A percentile compares a stretch with the other conserved stretches of the same genome.
phyloP scores from a whole-genome alignment of 2,329 filamentous ascomycete species.

The Coniochaeta sp. region DNA sequence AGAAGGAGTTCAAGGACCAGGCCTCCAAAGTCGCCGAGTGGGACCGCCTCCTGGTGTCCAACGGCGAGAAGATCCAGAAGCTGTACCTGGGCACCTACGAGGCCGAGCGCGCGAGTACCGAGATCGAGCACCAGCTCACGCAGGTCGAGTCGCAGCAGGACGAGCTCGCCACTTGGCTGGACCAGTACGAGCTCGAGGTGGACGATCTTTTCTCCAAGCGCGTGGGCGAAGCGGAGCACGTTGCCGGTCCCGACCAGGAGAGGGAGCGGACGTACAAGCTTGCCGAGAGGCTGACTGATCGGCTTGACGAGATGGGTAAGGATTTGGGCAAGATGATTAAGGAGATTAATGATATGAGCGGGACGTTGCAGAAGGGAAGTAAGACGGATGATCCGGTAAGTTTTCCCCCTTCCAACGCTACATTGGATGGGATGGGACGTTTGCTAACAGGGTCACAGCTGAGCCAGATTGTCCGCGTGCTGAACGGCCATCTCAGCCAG shows the following conservation, averaged over 20 bases:
- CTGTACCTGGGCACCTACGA: slow-evolving; percentile 89
- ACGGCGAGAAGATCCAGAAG: slow-evolving; percentile 90
- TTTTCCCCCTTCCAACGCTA: not conserved
- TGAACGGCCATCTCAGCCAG: slow-evolving; percentile 88
- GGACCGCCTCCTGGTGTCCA: slow-evolving; percentile 89
- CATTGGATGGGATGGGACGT: slow-evolving; percentile 6
- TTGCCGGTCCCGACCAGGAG: slow-evolving; percentile 89
- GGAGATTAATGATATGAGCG: slow-evolving; percentile 92
- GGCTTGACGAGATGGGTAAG: slow-evolving; percentile 87
- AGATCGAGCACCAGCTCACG: slow-evolving; percentile 86
- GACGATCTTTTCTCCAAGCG: slow-evolving; percentile 81
- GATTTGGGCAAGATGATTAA: slow-evolving; percentile 95
- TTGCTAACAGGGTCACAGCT: slow-evolving; percentile 45
- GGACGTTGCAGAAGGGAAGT: slow-evolving; percentile 78
- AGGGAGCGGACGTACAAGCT: slow-evolving; percentile 93
- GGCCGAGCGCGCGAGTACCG: slow-evolving; percentile 83
- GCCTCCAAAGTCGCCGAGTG: slow-evolving; percentile 80
- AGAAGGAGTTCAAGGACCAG: slow-evolving; percentile 91
- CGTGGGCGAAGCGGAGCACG: slow-evolving; percentile 65
- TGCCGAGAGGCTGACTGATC: slow-evolving; percentile 85
- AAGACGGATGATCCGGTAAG: slow-evolving; percentile 79
- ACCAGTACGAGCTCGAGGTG: slow-evolving; percentile 86
- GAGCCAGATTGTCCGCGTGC: slow-evolving; percentile 88
- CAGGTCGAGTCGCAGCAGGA: slow-evolving; percentile 89
- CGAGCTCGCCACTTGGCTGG: slow-evolving; percentile 80